A percentile compares a stretch with the other conserved stretches of the same genome.
phyloP scores from a whole-genome alignment of 2,329 filamentous ascomycete genomes.

The Clarireedia monteithiana region DNA sequence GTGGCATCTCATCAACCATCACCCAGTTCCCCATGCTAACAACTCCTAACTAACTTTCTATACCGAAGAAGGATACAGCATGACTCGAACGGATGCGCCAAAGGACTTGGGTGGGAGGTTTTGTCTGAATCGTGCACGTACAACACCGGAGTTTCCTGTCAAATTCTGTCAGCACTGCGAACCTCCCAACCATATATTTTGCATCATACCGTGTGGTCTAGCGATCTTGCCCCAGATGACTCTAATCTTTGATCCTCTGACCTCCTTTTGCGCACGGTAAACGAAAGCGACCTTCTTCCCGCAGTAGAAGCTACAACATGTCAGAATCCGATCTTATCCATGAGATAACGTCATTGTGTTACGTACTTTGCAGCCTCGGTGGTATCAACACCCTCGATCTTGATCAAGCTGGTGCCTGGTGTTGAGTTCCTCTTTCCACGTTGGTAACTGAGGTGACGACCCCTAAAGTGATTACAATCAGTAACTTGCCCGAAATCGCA shows the following conservation, averaged over 20 bases:
- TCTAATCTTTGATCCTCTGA: constrained; percentile 96
- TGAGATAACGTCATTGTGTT: constrained; percentile 1
- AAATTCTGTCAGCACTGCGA: constrained; percentile 10
- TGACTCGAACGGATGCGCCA: constrained; percentile 91
- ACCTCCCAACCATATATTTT: background rate
- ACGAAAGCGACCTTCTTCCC: constrained; percentile 99
- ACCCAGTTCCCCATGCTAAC: constrained; percentile 40
- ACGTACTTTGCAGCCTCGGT: constrained; percentile 79
- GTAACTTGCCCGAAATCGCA: background rate
- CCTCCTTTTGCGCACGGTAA: constrained; percentile 91
- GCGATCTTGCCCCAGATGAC: constrained; percentile 99
- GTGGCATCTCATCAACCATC: constrained; percentile 54
- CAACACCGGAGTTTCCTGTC: constrained; percentile 90
- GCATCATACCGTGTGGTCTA: constrained; percentile 74
- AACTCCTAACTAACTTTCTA: constrained; percentile 53
- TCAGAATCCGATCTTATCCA: constrained; percentile 14
- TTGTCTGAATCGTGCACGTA: constrained; percentile 93
- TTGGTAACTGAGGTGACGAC: constrained; percentile 97
- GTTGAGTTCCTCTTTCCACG: constrained; percentile 87
- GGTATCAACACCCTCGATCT: constrained; percentile 97
- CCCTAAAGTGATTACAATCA: constrained; percentile 46
- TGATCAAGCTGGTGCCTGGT: constrained; percentile 88
- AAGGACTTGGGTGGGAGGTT: constrained; percentile 96
- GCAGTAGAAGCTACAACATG: constrained; percentile 65
- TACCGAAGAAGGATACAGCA: constrained; percentile 98